A percentile compares a stretch with the other conserved stretches of the same genome.
Conservation (phyloP, 768 basidiomycete genomes). For the Tricholoma matsutake region DNA sequence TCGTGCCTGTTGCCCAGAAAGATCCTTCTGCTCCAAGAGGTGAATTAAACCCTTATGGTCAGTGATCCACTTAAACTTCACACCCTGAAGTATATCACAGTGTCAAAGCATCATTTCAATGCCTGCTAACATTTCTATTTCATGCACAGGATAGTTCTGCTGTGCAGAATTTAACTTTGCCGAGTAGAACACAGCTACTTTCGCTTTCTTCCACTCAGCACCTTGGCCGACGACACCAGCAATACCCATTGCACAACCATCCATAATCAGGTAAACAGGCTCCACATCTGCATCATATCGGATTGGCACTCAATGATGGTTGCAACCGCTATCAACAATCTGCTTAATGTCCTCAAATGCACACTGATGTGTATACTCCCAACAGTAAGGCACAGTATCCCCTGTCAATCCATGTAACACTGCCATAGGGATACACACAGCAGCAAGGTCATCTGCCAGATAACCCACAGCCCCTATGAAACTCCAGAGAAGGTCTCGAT, state of each 20-base stretch:
- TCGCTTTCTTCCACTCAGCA: not conserved
- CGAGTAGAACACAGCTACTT: not conserved
- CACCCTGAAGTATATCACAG: not conserved
- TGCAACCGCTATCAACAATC: too few species aligned
- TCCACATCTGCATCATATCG: not conserved
- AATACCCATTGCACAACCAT: not conserved
- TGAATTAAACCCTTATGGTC: too few species aligned
- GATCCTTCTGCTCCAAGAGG: not conserved
- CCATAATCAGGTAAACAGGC: not conserved
- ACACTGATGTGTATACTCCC: too few species aligned
- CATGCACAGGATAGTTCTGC: not conserved
- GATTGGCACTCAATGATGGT: not conserved
- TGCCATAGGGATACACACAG: too few species aligned
- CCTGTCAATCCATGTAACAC: not conserved
- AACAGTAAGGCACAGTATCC: too few species aligned
- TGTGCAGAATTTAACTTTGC: not conserved
- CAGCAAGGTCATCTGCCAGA: not conserved
- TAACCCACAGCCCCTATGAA: too few species aligned
- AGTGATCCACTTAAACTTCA: not conserved
- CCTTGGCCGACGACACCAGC: not conserved
- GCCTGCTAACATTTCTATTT: not conserved
- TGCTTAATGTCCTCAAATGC: too few species aligned
- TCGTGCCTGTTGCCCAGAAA: slow-evolving; percentile 19
- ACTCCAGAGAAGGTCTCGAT: too few species aligned
- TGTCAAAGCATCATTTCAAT: slow-evolving; percentile 1